phyloP scores from a whole-genome alignment of 192 early-diverging fungal genomes.

The Oehlia diaphana region DNA sequence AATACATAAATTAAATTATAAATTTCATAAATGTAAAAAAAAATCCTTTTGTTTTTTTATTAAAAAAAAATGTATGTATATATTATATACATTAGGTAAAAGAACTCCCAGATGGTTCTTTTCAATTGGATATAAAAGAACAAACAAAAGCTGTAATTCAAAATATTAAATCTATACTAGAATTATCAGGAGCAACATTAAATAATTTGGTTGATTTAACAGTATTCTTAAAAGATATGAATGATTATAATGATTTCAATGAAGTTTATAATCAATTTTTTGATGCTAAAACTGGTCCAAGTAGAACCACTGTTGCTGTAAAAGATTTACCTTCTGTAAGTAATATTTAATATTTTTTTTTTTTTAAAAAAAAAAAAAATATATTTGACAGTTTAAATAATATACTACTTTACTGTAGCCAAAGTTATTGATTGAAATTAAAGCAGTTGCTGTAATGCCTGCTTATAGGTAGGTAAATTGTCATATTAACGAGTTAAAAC shows the following conservation, averaged over 20 bases:
- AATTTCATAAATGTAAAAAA: too few relatives aligned
- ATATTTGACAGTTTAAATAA: not conserved
- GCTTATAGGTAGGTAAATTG: not conserved
- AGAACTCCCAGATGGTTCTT: slow-evolving; percentile 52
- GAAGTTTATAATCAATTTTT: slow-evolving; percentile 70
- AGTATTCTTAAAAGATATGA: slow-evolving; percentile 72
- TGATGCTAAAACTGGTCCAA: slow-evolving; percentile 54
- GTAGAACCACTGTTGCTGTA: slow-evolving; percentile 68
- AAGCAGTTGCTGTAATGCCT: not conserved
- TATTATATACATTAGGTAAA: slow-evolving; percentile 35
- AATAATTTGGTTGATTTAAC: slow-evolving; percentile 69
- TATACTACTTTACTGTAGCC: not conserved
- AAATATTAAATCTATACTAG: slow-evolving; percentile 63
- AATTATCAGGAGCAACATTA: slow-evolving; percentile 44
- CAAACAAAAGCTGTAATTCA: slow-evolving; percentile 66
- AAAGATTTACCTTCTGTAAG: slow-evolving; percentile 57
- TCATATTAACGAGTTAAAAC: too few relatives aligned
- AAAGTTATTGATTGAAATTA: slow-evolving; percentile 18
- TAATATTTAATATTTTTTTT: not conserved
- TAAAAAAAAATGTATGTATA: not conserved
- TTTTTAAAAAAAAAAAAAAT: too few relatives aligned
- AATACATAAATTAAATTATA: too few relatives aligned
- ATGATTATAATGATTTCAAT: slow-evolving; percentile 64
- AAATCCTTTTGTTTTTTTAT: slow-evolving; percentile 1
- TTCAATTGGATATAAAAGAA: slow-evolving; percentile 57